These are phyloP conservation scores for Blastobotrys proliferans DNA, from an alignment of 1,139 yeast genomes.

Conservation along the genomic window DNA sequence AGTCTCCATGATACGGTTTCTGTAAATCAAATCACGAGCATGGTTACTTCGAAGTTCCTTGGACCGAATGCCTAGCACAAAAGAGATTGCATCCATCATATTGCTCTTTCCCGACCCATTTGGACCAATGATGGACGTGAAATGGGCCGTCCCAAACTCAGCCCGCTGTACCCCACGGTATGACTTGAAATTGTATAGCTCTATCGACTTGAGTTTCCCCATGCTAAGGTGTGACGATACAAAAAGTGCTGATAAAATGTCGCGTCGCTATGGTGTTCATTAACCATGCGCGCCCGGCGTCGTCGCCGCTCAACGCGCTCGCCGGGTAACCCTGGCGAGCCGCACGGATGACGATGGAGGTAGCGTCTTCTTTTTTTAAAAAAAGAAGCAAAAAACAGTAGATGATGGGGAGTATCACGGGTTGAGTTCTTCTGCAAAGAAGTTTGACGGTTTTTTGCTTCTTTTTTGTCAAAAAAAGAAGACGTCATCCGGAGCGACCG, in stretches of 20 bases:
- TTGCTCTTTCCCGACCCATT: slow-evolving; percentile 98
- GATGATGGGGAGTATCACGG: too few relatives aligned
- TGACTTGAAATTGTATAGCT: slow-evolving; percentile 80
- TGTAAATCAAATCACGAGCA: slow-evolving; percentile 71
- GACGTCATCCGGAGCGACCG: too few relatives aligned
- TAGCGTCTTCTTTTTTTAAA: too few relatives aligned
- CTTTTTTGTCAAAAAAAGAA: too few relatives aligned
- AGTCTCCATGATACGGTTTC: slow-evolving; percentile 50
- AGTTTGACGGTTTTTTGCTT: too few relatives aligned
- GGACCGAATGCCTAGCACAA: slow-evolving; percentile 84
- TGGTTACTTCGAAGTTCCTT: slow-evolving; percentile 71
- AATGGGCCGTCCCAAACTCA: slow-evolving; percentile 77
- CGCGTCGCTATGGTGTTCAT: too few relatives aligned
- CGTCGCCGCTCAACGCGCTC: neutral
- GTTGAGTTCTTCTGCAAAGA: too few relatives aligned
- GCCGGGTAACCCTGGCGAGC: slow-evolving; percentile 1
- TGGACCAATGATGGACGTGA: slow-evolving; percentile 93
- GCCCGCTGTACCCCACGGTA: slow-evolving; percentile 71
- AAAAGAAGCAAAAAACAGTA: too few relatives aligned
- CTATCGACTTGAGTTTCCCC: slow-evolving; percentile 32
- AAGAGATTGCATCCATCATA: slow-evolving; percentile 97
- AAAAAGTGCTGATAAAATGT: too few relatives aligned
- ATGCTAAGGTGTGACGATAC: too few relatives aligned
- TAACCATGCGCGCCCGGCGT: too few relatives aligned
- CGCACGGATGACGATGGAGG: too few relatives aligned